A percentile compares a stretch with the other conserved stretches of the same genome.
Evolutionary conservation across 169 alveolate genomes (phyloP).

Genomic region (Cryptosporidium canis): DNA sequence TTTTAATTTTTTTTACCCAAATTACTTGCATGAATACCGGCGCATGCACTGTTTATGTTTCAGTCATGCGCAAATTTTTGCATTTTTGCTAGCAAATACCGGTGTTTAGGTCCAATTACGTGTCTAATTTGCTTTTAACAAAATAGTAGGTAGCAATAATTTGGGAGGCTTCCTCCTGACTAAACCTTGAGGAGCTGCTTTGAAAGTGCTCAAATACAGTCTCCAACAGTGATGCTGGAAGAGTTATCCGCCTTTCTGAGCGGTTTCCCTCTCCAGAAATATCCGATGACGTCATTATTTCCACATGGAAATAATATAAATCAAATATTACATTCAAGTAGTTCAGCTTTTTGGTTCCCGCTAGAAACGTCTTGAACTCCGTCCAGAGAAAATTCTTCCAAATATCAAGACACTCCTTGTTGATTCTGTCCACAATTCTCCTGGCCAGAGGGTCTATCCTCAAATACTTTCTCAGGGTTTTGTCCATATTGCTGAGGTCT

Average conservation of each 20-base stretch:
- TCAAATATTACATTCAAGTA: slow-evolving; percentile 16
- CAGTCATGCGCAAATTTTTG: neutral
- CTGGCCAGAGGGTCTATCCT: neutral
- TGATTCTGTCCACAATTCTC: neutral
- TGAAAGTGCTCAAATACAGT: neutral
- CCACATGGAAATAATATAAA: slow-evolving; percentile 8
- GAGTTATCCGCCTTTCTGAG: neutral
- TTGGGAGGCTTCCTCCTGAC: neutral
- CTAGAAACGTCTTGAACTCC: neutral
- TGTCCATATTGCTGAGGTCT: slow-evolving; percentile 21
- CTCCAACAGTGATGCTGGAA: neutral
- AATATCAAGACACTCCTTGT: neutral
- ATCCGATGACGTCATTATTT: neutral
- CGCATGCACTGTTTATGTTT: neutral
- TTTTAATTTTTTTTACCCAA: neutral
- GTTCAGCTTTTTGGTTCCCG: neutral
- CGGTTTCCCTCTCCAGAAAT: neutral
- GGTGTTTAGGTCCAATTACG: neutral
- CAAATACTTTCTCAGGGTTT: slow-evolving; percentile 29
- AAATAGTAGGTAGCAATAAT: neutral
- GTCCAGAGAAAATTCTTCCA: neutral
- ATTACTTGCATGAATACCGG: neutral
- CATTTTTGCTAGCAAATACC: neutral
- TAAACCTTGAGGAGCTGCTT: neutral
- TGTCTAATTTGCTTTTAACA: neutral